phyloP scores from a whole-genome alignment of 2,329 filamentous ascomycete species.

The Claviceps lovelessii region DNA sequence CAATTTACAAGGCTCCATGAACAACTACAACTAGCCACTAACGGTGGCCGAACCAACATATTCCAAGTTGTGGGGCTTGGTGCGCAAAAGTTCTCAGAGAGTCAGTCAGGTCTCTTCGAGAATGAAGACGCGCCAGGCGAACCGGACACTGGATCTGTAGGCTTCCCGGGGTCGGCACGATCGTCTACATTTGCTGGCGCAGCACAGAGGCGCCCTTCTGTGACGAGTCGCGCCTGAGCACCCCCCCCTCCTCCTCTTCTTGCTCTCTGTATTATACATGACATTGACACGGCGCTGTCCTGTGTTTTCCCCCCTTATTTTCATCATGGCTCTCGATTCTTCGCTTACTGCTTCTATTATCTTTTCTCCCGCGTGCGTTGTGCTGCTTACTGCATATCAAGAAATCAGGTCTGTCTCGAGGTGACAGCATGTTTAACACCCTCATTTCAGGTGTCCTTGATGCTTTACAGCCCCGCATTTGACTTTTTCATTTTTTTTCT shows the following conservation, averaged over 20 bases:
- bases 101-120: conserved; percentile 31
- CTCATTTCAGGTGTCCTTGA: not conserved
- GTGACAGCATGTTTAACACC: not conserved
- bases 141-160: conserved; percentile 31
- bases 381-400: not conserved
- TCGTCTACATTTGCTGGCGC: conserved; percentile 33
- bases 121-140: conserved; percentile 46
- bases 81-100: conserved; percentile 37
- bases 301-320: not conserved
- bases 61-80: conserved; percentile 46
- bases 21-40: conserved; percentile 51
- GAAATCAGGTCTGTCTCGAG: not conserved
- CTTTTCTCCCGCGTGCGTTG: not conserved
- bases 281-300: not conserved
- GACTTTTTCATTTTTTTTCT: not conserved
- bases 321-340: no score
- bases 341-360: not conserved
- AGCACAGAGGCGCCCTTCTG: conserved; percentile 30
- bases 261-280: not conserved
- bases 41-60: conserved; percentile 50
- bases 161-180: conserved; percentile 22
- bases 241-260: not conserved
- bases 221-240: conserved; percentile 31
- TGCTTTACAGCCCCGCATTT: not conserved
- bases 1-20: conserved; percentile 49